A percentile compares a stretch with the other conserved stretches of the same genome.
These are phyloP conservation scores for Aspergillus quadricinctus DNA, from an alignment of 2,329 filamentous ascomycete species.

Conservation along the genomic window DNA sequence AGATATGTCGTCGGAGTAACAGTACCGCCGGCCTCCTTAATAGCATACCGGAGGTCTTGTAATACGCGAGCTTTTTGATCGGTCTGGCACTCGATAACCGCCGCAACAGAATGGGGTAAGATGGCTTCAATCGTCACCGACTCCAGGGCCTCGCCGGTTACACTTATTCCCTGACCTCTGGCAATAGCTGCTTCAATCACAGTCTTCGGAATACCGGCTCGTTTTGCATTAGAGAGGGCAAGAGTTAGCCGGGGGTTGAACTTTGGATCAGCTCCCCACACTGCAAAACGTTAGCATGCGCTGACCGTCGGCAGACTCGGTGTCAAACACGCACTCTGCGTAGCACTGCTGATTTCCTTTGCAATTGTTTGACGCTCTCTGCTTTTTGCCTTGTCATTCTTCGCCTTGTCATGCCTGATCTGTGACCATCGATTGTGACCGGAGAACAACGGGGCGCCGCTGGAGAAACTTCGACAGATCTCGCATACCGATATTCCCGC, in stretches of 20 bases:
- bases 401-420: slow-evolving; percentile 91
- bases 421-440: slow-evolving; percentile 95
- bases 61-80: slow-evolving; percentile 73
- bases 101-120: slow-evolving; percentile 65
- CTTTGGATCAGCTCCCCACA: slow-evolving; percentile 69
- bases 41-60: slow-evolving; percentile 64
- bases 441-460: slow-evolving; percentile 47
- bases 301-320: not conserved
- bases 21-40: slow-evolving; percentile 68
- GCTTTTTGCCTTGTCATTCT: slow-evolving; percentile 72
- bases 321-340: slow-evolving; percentile 56
- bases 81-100: slow-evolving; percentile 81
- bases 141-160: slow-evolving; percentile 72
- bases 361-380: slow-evolving; percentile 63
- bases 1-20: slow-evolving; percentile 74
- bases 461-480: slow-evolving; percentile 45
- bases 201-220: slow-evolving; percentile 77
- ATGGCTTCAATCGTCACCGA: slow-evolving; percentile 74
- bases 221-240: slow-evolving; percentile 73
- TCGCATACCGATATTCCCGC: slow-evolving; percentile 13
- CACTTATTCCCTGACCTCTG: slow-evolving; percentile 78
- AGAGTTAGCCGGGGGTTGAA: slow-evolving; percentile 72
- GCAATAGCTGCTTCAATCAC: slow-evolving; percentile 82
- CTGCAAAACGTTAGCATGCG: slow-evolving; percentile 38
- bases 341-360: slow-evolving; percentile 68